Evolutionary conservation across 2,329 filamentous ascomycete species (phyloP).

Genomic region (Botrytis medusae): DNA sequence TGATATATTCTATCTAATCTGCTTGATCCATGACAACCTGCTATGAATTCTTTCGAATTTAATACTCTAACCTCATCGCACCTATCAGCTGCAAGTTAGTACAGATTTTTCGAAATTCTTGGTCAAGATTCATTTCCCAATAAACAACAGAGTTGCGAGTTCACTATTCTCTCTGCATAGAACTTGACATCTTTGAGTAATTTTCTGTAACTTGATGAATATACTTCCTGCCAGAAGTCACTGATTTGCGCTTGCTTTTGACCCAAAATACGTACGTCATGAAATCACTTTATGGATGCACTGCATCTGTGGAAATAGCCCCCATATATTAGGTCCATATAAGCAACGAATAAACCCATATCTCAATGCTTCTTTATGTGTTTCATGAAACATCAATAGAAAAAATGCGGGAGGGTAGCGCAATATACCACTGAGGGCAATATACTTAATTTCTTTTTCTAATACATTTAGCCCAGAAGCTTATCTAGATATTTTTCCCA

Average conservation of each 20-base stretch:
- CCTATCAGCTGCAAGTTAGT: too few species aligned
- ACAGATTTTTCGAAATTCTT: too few species aligned
- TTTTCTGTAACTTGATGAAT: neutral
- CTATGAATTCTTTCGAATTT: neutral
- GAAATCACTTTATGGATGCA: neutral
- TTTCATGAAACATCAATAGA: neutral
- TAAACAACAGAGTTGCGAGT: too few species aligned
- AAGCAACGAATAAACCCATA: neutral
- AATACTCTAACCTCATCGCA: too few species aligned
- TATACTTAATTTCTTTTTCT: too few species aligned
- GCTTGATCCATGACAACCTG: too few species aligned
- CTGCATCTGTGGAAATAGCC: neutral
- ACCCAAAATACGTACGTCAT: neutral
- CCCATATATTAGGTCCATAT: neutral
- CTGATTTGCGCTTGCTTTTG: neutral
- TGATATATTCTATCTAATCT: too few species aligned
- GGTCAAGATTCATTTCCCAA: too few species aligned
- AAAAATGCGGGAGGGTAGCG: too few species aligned
- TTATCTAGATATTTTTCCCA: neutral
- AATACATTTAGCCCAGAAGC: neutral
- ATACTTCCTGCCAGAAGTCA: neutral
- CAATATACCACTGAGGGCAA: too few species aligned
- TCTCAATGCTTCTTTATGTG: neutral
- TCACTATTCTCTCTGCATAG: too few species aligned
- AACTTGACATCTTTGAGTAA: neutral